Evolutionary conservation across 305 asterid genomes (phyloP), one percentile per base, ranked within the genome.

Genomic region (Fraxinus nigra): DNA sequence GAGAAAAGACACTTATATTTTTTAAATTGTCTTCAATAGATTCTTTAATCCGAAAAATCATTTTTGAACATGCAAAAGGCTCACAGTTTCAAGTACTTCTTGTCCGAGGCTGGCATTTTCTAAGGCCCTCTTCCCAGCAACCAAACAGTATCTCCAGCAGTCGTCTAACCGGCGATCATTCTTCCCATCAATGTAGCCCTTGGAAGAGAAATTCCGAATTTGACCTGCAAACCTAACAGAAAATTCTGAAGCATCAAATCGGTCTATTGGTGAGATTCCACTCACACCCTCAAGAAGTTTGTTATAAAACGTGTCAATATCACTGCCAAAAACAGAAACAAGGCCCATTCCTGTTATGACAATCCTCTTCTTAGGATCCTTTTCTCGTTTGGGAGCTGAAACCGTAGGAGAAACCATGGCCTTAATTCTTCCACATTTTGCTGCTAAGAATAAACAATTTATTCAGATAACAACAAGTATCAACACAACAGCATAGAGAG

Each of bases 321-420:
- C 93, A 46, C 72, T 90, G 38, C 97, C 94, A 48, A 92, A 93
- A 18, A 89, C 96, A 0, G 97, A 92, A 61, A 92, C 95, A 22
- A 86, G 84, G 0, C 87, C 91, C 94, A 93, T 91, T 76, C 95
- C 97, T 0, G 94, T 91, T 56, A 91, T 90, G 11, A 89, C 94
- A 8, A 92, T 78, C 83, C 97, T 85, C 74, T 91, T 91, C 85
- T 88, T 92, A 3, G 92, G 95, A 76, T 91, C 91, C 0, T 77
- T 91, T 79, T 91, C 94, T 24, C 93, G 86, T 78, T 88, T 88
- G 18, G 95, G 93, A 79, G 90, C 81, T 10, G 88, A 85, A 69
- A 85, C 82, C 5, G 83, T 54, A 22, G 88, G 90, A 72, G 88
- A 77, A 14, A 81, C 79, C 90, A 88, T 84, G 5, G 92, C 91